Evolutionary conservation across 768 basidiomycete species (phyloP), one percentile per base, ranked within the genome.

Genomic region (Lactarius tabidus): DNA sequence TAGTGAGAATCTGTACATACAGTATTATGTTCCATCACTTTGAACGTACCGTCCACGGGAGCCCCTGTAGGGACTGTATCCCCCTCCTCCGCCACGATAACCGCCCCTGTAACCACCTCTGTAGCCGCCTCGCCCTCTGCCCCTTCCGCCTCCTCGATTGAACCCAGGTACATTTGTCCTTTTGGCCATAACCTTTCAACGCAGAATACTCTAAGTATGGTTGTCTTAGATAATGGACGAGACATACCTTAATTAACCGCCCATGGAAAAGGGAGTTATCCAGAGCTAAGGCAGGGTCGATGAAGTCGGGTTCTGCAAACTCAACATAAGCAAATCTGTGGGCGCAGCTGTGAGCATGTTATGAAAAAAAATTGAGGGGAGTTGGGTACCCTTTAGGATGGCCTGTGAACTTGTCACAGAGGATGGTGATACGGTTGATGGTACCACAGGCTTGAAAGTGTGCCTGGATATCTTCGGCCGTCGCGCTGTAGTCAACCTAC

Each of bases 371-470:
- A 53, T 10, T 48, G 17, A 31, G 35, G 9, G 3, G 69, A 74
- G 58, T 74, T 79, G 36, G 69, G 38, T 54, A 95, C 95, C 97
- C 97, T 85, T 98, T 98, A 55, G 97, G 96, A 79, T 98, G 95
- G 56, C 97, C 97, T 28, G 96, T 98, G 77, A 96, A 98, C 79
- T 98, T 98, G 84, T 99, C 97, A 77, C 96, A 98, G 33, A 99
- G 87, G 73, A 99, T 99, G 1, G 97, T 99, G 51, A 99, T 95
- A 71, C 97, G 87, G 79, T 99, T 99, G 77, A 99, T 99, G 18
- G 91, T 93, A 7, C 97, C 97, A 73, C 95, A 98, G 18, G 95
- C 89, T 75, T 95, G 91, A 79, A 99, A 99, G 76, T 98, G 96
- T 20, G 82, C 86, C 79, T 98, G 97, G 57, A 99, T 95, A 75